Percentiles rank a stretch among this genome's conserved stretches.
Conservation (phyloP, 78 protist species). For the Dictyostelium purpureum region DNA sequence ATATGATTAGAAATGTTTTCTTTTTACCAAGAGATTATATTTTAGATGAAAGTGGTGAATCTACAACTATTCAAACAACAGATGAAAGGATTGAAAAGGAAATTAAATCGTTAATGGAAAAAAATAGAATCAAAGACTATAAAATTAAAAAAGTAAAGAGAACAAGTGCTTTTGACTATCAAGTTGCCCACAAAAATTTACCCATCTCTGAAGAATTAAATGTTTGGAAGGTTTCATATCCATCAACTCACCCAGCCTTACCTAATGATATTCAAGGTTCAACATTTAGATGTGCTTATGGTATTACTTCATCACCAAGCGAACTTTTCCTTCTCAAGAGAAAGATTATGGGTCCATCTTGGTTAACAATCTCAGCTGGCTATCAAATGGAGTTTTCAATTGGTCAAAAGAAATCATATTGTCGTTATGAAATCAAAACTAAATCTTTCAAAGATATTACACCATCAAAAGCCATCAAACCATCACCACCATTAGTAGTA, state of each 20-base stretch:
- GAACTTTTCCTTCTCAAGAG: constrained; percentile 90
- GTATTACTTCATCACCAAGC: constrained; percentile 72
- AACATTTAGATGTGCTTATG: constrained; percentile 84
- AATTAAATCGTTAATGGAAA: background rate
- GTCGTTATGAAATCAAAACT: constrained; percentile 18
- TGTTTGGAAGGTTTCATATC: constrained; percentile 36
- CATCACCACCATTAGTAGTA: constrained; percentile 85
- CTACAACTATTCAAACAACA: constrained; percentile 24
- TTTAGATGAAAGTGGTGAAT: constrained; percentile 4
- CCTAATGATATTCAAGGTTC: constrained; percentile 24
- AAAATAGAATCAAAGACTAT: background rate
- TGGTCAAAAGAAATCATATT: constrained; percentile 43
- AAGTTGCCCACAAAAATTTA: background rate
- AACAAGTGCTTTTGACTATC: constrained; percentile 37
- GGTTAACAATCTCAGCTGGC: constrained; percentile 76
- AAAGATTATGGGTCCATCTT: constrained; percentile 95
- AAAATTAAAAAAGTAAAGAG: constrained; percentile 16
- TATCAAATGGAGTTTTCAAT: background rate
- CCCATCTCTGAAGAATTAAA: background rate
- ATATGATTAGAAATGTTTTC: constrained; percentile 54
- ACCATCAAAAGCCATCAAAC: background rate
- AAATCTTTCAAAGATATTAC: background rate
- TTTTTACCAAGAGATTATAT: constrained; percentile 60
- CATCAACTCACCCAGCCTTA: background rate
- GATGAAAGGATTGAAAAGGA: constrained; percentile 2